These are phyloP conservation scores for Telfairia occidentalis DNA, from an alignment of 331 rosid species.

Conservation along the genomic window DNA sequence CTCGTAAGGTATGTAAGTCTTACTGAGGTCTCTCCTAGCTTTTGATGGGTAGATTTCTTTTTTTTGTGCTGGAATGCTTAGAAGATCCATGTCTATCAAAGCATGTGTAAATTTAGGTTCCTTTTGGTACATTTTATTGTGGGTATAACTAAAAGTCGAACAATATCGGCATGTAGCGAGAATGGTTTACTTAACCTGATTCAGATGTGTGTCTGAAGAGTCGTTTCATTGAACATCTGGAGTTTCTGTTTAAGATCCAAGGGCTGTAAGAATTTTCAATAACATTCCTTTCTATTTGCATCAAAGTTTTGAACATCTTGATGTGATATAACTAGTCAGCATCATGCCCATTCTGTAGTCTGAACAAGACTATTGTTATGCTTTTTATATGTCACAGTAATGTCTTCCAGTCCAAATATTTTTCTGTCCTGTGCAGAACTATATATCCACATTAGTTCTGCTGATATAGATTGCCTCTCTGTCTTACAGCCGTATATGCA, in stretches of 20 bases:
- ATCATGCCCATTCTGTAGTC: not conserved
- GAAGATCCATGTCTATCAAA: not conserved
- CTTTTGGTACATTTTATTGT: not conserved
- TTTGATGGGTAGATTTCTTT: not conserved
- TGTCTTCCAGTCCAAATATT: not conserved
- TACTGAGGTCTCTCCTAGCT: not conserved
- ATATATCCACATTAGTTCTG: not conserved
- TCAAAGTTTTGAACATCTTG: not conserved
- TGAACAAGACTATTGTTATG: not conserved
- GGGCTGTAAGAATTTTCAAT: not conserved
- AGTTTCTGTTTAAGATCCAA: not conserved
- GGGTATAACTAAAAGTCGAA: not conserved
- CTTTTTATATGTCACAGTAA: not conserved
- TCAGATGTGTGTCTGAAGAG: not conserved
- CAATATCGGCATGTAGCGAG: not conserved
- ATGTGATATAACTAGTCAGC: not conserved
- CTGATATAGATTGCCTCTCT: slow-evolving; percentile 17
- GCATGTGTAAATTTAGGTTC: not conserved
- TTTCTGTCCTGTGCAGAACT: slow-evolving; percentile 7
- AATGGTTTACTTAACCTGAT: not conserved
- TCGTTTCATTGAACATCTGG: not conserved
- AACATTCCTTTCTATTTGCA: not conserved
- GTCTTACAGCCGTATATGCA: slow-evolving; percentile 85
- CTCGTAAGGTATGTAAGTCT: slow-evolving; percentile 51
- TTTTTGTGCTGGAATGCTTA: not conserved